Conservation (phyloP, 2,329 filamentous ascomycete genomes). For the Cryoendolithus antarcticus region DNA sequence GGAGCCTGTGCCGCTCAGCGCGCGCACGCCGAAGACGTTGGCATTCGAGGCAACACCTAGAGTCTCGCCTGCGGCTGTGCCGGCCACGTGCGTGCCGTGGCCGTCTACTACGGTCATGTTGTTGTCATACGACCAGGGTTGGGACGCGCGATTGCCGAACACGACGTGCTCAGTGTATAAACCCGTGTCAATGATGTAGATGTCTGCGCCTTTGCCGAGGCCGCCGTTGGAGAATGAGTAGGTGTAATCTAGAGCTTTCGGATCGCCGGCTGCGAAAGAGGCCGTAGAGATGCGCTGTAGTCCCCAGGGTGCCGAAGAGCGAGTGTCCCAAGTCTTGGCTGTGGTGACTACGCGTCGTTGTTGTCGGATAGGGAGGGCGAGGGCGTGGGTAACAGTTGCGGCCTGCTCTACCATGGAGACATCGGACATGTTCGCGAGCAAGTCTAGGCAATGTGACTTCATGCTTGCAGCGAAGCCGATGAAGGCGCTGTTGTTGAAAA, state of each 20-base stretch:
- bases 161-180: slow-evolving; percentile 33
- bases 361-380: slow-evolving; percentile 6
- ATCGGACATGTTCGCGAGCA: slow-evolving; percentile 28
- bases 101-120: slow-evolving; percentile 30
- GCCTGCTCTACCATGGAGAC: slow-evolving; percentile 31
- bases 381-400: slow-evolving; percentile 4
- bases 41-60: slow-evolving; percentile 37
- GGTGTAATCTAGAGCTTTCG: slow-evolving; percentile 28
- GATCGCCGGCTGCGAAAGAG: slow-evolving; percentile 13
- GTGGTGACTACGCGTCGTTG: slow-evolving; percentile 12
- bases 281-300: slow-evolving; percentile 32
- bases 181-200: slow-evolving; percentile 39
- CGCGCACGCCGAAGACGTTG: slow-evolving; percentile 40
- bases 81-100: slow-evolving; percentile 37
- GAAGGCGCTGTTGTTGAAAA: slow-evolving; percentile 30
- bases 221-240: slow-evolving; percentile 29
- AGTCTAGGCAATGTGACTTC: slow-evolving; percentile 27
- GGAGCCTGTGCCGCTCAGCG: slow-evolving; percentile 33
- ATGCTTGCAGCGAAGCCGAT: slow-evolving; percentile 29
- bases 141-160: slow-evolving; percentile 31
- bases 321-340: slow-evolving; percentile 13
- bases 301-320: slow-evolving; percentile 32
- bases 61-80: slow-evolving; percentile 31
- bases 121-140: slow-evolving; percentile 28
- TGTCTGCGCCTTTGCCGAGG: slow-evolving; percentile 32